Conservation (phyloP, 2,329 filamentous ascomycete species). For the Rhytidhysteron rufulum region DNA sequence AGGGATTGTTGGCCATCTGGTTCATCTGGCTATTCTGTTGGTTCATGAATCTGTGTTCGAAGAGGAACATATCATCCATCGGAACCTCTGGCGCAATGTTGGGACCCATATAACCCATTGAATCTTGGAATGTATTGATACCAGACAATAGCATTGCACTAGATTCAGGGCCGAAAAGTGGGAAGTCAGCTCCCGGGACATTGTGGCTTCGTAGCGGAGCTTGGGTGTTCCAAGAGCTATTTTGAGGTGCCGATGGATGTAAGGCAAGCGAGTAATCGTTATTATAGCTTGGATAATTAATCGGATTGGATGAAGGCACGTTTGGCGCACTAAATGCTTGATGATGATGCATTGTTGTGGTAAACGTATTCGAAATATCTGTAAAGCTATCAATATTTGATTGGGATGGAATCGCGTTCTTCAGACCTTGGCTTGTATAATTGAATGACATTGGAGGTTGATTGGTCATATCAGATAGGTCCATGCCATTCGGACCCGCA, state of each 20-base stretch:
- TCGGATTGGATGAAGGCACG: constrained; percentile 5
- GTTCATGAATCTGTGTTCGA: too few relatives aligned
- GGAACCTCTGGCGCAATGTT: constrained; percentile 21
- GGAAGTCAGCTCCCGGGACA: constrained; percentile 22
- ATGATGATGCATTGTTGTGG: constrained; percentile 10
- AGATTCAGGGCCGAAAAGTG: constrained; percentile 28
- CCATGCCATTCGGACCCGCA: neutral
- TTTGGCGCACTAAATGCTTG: constrained; percentile 14
- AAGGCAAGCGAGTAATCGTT: constrained; percentile 19
- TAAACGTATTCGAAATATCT: constrained; percentile 1
- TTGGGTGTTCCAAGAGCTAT: constrained; percentile 31
- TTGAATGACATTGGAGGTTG: constrained; percentile 6
- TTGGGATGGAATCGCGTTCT: neutral
- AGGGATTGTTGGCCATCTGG: constrained; percentile 17
- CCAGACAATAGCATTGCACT: constrained; percentile 14
- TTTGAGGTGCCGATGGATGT: constrained; percentile 19
- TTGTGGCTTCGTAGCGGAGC: constrained; percentile 23
- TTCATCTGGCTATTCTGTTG: constrained; percentile 14
- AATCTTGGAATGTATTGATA: constrained; percentile 22
- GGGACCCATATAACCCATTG: constrained; percentile 22
- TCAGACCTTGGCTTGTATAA: neutral
- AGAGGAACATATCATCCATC: constrained; percentile 19
- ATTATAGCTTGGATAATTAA: constrained; percentile 14
- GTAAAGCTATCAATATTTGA: neutral
- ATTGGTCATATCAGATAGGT: constrained; percentile 17